Base-by-base conservation (phyloP, 345 rosid genomes). In the Boechera retrofracta region DNA sequence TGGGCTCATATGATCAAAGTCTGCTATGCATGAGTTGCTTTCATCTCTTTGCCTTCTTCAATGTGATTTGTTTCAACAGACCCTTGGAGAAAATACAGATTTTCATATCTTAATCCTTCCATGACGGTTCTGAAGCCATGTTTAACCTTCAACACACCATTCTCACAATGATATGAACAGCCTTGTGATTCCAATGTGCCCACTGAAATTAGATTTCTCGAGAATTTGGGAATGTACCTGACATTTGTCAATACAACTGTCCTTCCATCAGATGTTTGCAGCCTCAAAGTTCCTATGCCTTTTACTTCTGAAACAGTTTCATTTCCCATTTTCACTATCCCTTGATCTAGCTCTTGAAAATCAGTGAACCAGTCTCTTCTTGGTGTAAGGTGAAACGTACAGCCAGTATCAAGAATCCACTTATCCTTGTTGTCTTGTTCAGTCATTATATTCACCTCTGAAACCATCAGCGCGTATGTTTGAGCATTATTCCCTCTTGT, bases 1-100 rank as follows among this genome's bases (percentile, higher is more conserved):
- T 21, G 24, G 24, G 24, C 24, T 21, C 24, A 21, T 21, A 21
- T 21, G 24, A 21, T 21, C 24, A 21, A 21, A 21, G 24, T 21
- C 55, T 51, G 12, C 6, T 38, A 21, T 38, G 32, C 16, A 61
- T 18, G 16, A 59, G 45, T 16, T 59, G 42, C 44, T 33, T 16
- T 35, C 64, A 16, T 35, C 44, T 35, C 44, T 59, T 59, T 59
- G 28, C 44, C 44, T 16, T n/a, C 15, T 35, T 59, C 64, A 35
- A 35, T 35, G 44, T 35, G 26, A 59, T 59, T 35, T 32, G 10
- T 31, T 32, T 57, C 24, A 2, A 49, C 54, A 49, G 11, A 16
- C 29, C 29, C 2, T 49, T 16, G 26, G 26, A 16, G 5, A 49
- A 49, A 49, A 49, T 16, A 7, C 54, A 49, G 54, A 16, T 49